Percentiles rank a stretch among this genome's conserved stretches.
These are phyloP conservation scores for Quercus suber DNA, from an alignment of 306 rosid species.

Conservation along the genomic window DNA sequence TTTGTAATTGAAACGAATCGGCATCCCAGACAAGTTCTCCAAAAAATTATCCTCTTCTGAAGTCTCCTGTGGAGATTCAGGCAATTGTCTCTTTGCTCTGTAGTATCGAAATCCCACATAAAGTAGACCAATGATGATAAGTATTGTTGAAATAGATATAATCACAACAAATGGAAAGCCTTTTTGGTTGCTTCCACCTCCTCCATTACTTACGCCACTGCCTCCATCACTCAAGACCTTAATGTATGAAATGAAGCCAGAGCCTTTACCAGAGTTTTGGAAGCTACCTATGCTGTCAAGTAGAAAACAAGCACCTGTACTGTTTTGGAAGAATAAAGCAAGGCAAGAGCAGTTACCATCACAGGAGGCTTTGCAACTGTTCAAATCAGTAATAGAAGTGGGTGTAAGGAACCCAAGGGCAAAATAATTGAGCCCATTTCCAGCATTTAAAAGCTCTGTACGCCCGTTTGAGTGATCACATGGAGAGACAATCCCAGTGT, in stretches of 20 bases:
- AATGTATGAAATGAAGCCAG: slow-evolving; percentile 64
- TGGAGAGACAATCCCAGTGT: slow-evolving; percentile 54
- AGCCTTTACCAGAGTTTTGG: slow-evolving; percentile 33
- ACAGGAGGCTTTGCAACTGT: slow-evolving; percentile 63
- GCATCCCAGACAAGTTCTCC: slow-evolving; percentile 70
- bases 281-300: slow-evolving; percentile 82
- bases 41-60: slow-evolving; percentile 90
- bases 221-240: slow-evolving; percentile 47
- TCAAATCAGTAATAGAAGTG: slow-evolving; percentile 52
- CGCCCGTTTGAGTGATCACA: slow-evolving; percentile 34
- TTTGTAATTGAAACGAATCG: slow-evolving; percentile 64
- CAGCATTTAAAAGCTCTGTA: slow-evolving; percentile 43
- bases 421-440: slow-evolving; percentile 56
- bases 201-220: slow-evolving; percentile 24
- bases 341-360: slow-evolving; percentile 69
- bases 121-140: slow-evolving; percentile 45
- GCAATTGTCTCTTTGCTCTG: slow-evolving; percentile 38
- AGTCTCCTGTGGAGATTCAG: slow-evolving; percentile 40
- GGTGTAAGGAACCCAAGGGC: slow-evolving; percentile 62
- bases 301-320: slow-evolving; percentile 65
- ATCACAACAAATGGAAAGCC: slow-evolving; percentile 48
- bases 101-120: slow-evolving; percentile 46
- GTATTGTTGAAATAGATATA: slow-evolving; percentile 44
- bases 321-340: slow-evolving; percentile 71
- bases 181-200: slow-evolving; percentile 32